These are phyloP conservation scores for Pseudozyma pruni DNA, from an alignment of 1,284 basidiomycete genomes.

Conservation along the genomic window DNA sequence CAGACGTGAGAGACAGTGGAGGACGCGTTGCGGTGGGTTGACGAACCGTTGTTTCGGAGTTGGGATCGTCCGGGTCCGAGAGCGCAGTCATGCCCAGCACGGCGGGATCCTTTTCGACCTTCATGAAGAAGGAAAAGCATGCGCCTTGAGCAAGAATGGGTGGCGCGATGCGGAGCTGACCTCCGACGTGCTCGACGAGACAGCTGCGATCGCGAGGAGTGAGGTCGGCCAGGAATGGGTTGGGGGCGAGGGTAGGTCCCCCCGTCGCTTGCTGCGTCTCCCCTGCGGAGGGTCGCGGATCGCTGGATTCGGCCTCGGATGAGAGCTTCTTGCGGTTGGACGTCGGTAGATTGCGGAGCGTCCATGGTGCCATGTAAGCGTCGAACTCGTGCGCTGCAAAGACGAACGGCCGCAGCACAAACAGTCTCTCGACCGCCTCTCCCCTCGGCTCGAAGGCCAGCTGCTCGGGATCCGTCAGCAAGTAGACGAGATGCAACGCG, in stretches of 20 bases:
- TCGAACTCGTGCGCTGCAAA: slow-evolving; percentile 73
- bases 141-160: slow-evolving; percentile 67
- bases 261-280: slow-evolving; percentile 1
- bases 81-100: slow-evolving; percentile 49
- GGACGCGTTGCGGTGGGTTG: slow-evolving; percentile 32
- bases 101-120: slow-evolving; percentile 67
- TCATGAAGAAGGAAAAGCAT: slow-evolving; percentile 67
- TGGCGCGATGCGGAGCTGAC: slow-evolving; percentile 54
- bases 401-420: slow-evolving; percentile 71
- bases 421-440: slow-evolving; percentile 71
- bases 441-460: slow-evolving; percentile 65
- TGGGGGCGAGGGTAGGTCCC: slow-evolving; percentile 15
- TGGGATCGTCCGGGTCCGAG: slow-evolving; percentile 21
- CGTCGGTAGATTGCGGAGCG: slow-evolving; percentile 50
- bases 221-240: slow-evolving; percentile 70
- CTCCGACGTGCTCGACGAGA: slow-evolving; percentile 68
- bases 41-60: slow-evolving; percentile 17
- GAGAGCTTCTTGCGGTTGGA: neutral
- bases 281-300: neutral
- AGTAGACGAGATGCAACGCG: slow-evolving; percentile 70
- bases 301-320: neutral
- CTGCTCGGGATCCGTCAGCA: slow-evolving; percentile 66
- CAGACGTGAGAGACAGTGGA: slow-evolving; percentile 43
- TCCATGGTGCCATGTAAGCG: slow-evolving; percentile 71
- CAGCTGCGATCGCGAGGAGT: slow-evolving; percentile 67